Evolutionary conservation across 2,329 filamentous ascomycete species (phyloP).

Genomic region (Epichloe baconii): DNA sequence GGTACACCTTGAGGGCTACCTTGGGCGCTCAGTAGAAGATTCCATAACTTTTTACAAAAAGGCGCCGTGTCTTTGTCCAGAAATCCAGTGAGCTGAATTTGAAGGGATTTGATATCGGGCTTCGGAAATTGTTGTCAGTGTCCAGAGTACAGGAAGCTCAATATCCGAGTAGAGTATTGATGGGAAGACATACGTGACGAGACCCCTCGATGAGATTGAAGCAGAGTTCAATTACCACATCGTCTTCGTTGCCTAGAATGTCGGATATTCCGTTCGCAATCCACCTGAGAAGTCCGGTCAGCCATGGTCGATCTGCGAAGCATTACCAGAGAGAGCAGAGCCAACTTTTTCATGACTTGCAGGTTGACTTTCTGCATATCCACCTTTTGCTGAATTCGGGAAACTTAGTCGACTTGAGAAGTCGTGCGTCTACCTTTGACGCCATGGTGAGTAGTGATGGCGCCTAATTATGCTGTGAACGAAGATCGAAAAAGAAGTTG

Average conservation of each 20-base stretch:
- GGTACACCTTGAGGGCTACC: conserved; percentile 79
- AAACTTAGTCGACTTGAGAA: conserved; percentile 84
- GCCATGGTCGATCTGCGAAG: conserved; percentile 1
- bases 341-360: conserved; percentile 93
- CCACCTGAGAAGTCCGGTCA: conserved; percentile 50
- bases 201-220: conserved; percentile 58
- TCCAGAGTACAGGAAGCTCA: conserved; percentile 19
- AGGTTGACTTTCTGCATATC: conserved; percentile 96
- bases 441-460: conserved; percentile 44
- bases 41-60: conserved; percentile 94
- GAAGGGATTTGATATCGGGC: conserved; percentile 91
- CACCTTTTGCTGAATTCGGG: conserved; percentile 87
- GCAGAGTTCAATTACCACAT: conserved; percentile 83
- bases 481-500: neutral
- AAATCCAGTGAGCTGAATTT: conserved; percentile 90
- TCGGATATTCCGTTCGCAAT: conserved; percentile 78
- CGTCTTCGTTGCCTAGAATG: conserved; percentile 85
- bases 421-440: conserved; percentile 74
- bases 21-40: conserved; percentile 80
- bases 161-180: neutral
- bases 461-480: neutral
- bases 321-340: neutral
- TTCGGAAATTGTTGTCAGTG: conserved; percentile 26
- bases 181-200: conserved; percentile 45
- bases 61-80: conserved; percentile 78